These are phyloP conservation scores for Dipodascus albidus DNA, from an alignment of 805 yeast species.

Conservation along the genomic window DNA sequence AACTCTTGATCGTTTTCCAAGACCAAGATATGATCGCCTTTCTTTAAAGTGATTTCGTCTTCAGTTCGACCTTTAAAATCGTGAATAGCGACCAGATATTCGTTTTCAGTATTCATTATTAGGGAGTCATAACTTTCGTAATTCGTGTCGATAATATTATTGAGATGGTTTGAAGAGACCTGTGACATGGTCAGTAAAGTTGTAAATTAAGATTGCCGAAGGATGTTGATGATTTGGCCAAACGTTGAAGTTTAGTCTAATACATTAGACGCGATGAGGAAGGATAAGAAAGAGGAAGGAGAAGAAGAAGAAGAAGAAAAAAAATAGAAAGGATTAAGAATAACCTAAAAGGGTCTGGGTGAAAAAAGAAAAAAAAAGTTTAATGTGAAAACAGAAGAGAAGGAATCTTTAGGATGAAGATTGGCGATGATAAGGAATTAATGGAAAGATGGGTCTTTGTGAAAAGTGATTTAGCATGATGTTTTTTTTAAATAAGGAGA, in stretches of 20 bases:
- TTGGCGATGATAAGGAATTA: too few species aligned
- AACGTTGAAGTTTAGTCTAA: too few species aligned
- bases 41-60: conserved; percentile 71
- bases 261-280: not conserved
- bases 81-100: conserved; percentile 51
- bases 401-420: not conserved
- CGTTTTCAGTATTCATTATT: conserved; percentile 2
- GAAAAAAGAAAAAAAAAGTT: not conserved
- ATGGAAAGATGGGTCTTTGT: not conserved
- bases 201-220: not conserved
- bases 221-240: too few species aligned
- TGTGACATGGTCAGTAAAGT: not conserved
- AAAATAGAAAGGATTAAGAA: not conserved
- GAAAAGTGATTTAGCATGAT: too few species aligned
- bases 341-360: not conserved
- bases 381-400: not conserved
- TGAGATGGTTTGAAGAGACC: not conserved
- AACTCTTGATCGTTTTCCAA: conserved; percentile 88
- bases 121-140: not conserved
- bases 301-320: not conserved
- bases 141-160: not conserved
- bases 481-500: too few species aligned
- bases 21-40: conserved; percentile 82
- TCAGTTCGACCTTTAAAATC: conserved; percentile 80
- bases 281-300: not conserved